Percentiles rank a stretch among this genome's conserved stretches.
These are phyloP conservation scores for Candida tallmaniae DNA, from an alignment of 805 yeast species.

Conservation along the genomic window DNA sequence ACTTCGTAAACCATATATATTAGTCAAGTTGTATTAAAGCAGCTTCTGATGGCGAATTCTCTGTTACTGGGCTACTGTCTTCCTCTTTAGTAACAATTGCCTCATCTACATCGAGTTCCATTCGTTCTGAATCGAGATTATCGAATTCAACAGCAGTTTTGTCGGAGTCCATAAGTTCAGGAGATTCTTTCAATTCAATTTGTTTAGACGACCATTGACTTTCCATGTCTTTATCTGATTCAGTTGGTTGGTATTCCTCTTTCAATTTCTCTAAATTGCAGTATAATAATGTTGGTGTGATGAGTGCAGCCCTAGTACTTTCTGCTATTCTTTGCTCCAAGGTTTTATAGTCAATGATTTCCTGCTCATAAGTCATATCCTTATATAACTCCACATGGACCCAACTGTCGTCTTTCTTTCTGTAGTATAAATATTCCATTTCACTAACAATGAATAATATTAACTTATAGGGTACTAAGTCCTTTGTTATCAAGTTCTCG, in stretches of 20 bases:
- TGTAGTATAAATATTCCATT: slow-evolving; percentile 23
- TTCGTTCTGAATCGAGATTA: too few relatives aligned
- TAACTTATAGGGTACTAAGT: slow-evolving; percentile 17
- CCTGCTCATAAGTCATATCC: slow-evolving; percentile 6
- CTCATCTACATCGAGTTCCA: too few relatives aligned
- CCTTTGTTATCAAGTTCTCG: slow-evolving; percentile 2
- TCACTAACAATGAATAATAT: slow-evolving; percentile 30
- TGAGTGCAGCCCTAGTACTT: slow-evolving; percentile 1
- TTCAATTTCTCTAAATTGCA: slow-evolving; percentile 7
- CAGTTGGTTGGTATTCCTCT: slow-evolving; percentile 1
- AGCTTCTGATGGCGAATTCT: too few relatives aligned
- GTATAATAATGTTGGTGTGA: slow-evolving; percentile 6
- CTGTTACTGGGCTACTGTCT: too few relatives aligned
- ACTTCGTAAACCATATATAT: too few relatives aligned
- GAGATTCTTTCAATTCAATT: too few relatives aligned
- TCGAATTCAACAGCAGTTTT: too few relatives aligned
- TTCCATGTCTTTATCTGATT: slow-evolving; percentile 1
- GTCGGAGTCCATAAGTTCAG: too few relatives aligned
- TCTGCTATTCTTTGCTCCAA: slow-evolving; percentile 2
- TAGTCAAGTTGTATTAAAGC: too few relatives aligned
- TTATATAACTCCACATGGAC: slow-evolving; percentile 4
- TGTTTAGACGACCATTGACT: too few relatives aligned
- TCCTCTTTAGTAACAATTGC: too few relatives aligned
- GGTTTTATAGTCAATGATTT: slow-evolving; percentile 4
- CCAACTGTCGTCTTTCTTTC: slow-evolving; percentile 10